These are phyloP conservation scores for Saturnispora silvae DNA, from an alignment of 805 yeast species.

Conservation along the genomic window DNA sequence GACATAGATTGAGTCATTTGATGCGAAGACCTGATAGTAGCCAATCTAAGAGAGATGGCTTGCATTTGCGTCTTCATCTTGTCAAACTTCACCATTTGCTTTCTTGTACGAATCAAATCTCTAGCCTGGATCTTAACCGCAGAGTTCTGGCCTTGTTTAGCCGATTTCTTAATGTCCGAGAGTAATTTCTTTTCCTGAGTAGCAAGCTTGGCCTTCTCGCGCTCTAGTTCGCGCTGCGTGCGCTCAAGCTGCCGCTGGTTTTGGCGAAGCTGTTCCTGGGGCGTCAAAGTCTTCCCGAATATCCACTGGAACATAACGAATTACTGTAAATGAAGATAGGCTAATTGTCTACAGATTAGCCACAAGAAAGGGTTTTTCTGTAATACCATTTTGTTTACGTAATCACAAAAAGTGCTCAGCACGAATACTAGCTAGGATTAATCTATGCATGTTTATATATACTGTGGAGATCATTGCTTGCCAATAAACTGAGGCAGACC, in stretches of 20 bases:
- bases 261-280: slow-evolving; percentile 89
- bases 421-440: too few relatives aligned
- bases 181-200: slow-evolving; percentile 85
- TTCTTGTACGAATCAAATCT: slow-evolving; percentile 83
- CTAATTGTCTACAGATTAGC: too few relatives aligned
- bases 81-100: slow-evolving; percentile 76
- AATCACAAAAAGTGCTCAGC: slow-evolving; percentile 1
- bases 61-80: slow-evolving; percentile 92
- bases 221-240: slow-evolving; percentile 84
- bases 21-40: slow-evolving; percentile 84
- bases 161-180: slow-evolving; percentile 80
- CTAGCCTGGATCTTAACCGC: slow-evolving; percentile 94
- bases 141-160: slow-evolving; percentile 78
- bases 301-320: slow-evolving; percentile 77
- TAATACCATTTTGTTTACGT: too few relatives aligned
- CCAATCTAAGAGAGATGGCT: slow-evolving; percentile 85
- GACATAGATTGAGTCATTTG: slow-evolving; percentile 94
- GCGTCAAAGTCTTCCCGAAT: slow-evolving; percentile 86
- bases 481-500: too few relatives aligned
- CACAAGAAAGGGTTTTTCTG: too few relatives aligned
- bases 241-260: slow-evolving; percentile 92
- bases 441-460: too few relatives aligned
- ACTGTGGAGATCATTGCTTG: too few relatives aligned
- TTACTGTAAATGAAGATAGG: neutral
- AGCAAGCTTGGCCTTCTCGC: slow-evolving; percentile 81